Evolutionary conservation across 129 eudicot genomes (phyloP).

Genomic region (Artemisia tridentata): DNA sequence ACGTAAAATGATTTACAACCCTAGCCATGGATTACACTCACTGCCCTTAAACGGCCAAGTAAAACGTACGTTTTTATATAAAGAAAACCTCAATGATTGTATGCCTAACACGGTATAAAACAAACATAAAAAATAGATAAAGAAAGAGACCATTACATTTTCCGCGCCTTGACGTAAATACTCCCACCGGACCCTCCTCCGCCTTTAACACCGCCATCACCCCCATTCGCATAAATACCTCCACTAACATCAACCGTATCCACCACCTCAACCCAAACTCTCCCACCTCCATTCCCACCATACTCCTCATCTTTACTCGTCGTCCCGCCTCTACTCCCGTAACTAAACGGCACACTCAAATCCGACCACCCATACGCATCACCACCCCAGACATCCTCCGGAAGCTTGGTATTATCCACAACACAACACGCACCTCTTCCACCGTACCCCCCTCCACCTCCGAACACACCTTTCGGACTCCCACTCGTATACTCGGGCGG

Average conservation of each 20-base stretch:
- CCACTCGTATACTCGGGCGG: constrained; percentile 71
- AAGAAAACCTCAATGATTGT: not conserved
- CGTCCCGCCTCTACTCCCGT: constrained; percentile 84
- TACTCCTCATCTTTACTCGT: constrained; percentile 66
- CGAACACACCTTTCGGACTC: constrained; percentile 53
- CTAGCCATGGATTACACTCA: too few relatives aligned
- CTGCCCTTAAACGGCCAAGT: too few relatives aligned
- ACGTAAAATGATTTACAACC: too few relatives aligned
- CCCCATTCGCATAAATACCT: constrained; percentile 69
- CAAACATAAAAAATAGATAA: not conserved
- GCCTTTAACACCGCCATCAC: constrained; percentile 78
- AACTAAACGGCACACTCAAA: constrained; percentile 55
- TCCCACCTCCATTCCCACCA: constrained; percentile 92
- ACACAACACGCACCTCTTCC: constrained; percentile 96
- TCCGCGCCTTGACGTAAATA: constrained; percentile 50
- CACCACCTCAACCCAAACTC: constrained; percentile 57
- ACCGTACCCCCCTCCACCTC: constrained; percentile 91
- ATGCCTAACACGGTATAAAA: not conserved
- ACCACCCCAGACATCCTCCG: constrained; percentile 98
- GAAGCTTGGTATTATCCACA: constrained; percentile 66
- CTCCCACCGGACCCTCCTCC: constrained; percentile 99
- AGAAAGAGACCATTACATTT: constrained; percentile 56
- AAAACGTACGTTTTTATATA: not conserved
- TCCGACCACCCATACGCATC: constrained; percentile 77
- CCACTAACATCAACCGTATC: constrained; percentile 46